Percentiles rank a stretch among this genome's conserved stretches.
phyloP scores from a whole-genome alignment of 1,284 basidiomycete species.

The Lignosus rhinocerotis region DNA sequence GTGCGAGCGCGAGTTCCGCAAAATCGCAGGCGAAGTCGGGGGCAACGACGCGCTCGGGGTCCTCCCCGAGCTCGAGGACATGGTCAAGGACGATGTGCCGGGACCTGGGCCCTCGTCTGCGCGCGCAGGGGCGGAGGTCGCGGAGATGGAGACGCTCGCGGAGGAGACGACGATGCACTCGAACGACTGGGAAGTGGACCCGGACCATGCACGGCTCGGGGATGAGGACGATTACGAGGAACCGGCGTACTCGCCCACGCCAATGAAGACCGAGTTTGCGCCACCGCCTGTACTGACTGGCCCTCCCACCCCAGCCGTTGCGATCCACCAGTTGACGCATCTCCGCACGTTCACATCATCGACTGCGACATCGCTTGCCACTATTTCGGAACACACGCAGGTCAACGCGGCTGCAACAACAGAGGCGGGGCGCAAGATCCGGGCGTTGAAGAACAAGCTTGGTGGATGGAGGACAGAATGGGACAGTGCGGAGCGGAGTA shows the following conservation, averaged over 20 bases:
- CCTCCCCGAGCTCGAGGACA: slow-evolving; percentile 62
- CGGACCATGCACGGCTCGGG: slow-evolving; percentile 42
- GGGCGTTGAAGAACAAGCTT: slow-evolving; percentile 78
- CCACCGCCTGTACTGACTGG: slow-evolving; percentile 46
- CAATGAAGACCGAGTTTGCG: slow-evolving; percentile 53
- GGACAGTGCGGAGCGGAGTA: slow-evolving; percentile 79
- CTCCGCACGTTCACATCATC: slow-evolving; percentile 71
- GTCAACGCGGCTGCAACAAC: slow-evolving; percentile 80
- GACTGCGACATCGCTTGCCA: slow-evolving; percentile 69
- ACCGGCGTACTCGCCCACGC: slow-evolving; percentile 38
- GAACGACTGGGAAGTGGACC: slow-evolving; percentile 61
- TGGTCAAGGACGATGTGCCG: slow-evolving; percentile 39
- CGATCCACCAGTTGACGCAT: slow-evolving; percentile 63
- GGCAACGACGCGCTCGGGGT: slow-evolving; percentile 71
- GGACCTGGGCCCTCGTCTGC: slow-evolving; percentile 10
- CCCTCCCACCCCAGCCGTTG: slow-evolving; percentile 46
- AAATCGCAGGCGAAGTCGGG: slow-evolving; percentile 73
- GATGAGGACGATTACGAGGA: slow-evolving; percentile 49
- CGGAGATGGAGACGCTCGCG: slow-evolving; percentile 42
- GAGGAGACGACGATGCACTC: slow-evolving; percentile 43
- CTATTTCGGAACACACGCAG: slow-evolving; percentile 83
- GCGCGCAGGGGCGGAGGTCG: slow-evolving; percentile 19
- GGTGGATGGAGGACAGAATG: slow-evolving; percentile 76
- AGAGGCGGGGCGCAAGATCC: slow-evolving; percentile 79
- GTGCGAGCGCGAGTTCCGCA: slow-evolving; percentile 76